Base-by-base conservation (phyloP, 2,329 filamentous ascomycete genomes). In the Colletotrichum noveboracense region DNA sequence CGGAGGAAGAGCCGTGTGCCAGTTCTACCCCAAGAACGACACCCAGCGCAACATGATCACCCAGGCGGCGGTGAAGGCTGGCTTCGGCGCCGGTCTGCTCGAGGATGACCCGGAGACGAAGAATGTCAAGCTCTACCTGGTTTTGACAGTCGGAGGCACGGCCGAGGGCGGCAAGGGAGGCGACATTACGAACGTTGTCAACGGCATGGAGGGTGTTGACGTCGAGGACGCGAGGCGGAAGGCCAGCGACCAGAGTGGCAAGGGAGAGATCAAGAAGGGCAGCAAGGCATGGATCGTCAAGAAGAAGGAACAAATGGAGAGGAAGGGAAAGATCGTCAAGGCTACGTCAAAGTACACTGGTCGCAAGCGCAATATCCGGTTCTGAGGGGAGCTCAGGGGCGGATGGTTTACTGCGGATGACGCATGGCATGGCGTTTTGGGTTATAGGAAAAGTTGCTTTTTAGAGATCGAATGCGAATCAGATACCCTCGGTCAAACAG, bases 21-120 rank as follows among this genome's bases (percentile, higher is more conserved):
- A 99, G 82, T 99, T 99, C 85, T 99, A 99, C 84, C 97, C 97
- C 4, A 98, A 98, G 87, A 98, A 99, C 83, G 94, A 97, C 79
- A 89, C 91, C 77, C 97, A 99, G 87, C 92, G 96, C 81, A 92
- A 91, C 81, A 98, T 99, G 96, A 98, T 99, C 79, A 95, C 93
- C 67, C 90, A 91, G 75, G 97, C 97, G 0, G 97, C 97, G 0
- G 94, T 98, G 76, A 96, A 94, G 82, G 97, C 97, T 2, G 97
- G 97, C 0, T 99, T 99, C 81, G 96, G 97, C 64, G 97, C 97
- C 0, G 97, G 97, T 86, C 90, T 99, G 38, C 88, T 99, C 64
- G 96, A 98, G 85, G 97, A 99, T 85, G 96, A 98, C 83, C 95
- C 95, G 0, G 96, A 96, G 58, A 99, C 97, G 48, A 99, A 99